Evolutionary conservation across 2,329 filamentous ascomycete genomes (phyloP).

Genomic region (Neonectria sp.): DNA sequence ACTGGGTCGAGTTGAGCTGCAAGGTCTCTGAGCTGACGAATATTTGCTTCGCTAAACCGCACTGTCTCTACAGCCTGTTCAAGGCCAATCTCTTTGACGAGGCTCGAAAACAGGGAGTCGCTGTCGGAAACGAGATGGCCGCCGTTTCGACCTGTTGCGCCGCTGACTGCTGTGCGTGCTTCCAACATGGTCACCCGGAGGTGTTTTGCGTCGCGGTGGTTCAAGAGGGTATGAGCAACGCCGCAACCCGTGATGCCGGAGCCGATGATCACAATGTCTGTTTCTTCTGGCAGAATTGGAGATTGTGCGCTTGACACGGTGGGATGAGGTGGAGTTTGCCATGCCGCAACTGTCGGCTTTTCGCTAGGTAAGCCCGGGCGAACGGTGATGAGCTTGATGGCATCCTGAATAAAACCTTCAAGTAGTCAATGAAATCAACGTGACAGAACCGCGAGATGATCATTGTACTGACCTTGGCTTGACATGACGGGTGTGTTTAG

Average conservation of each 20-base stretch:
- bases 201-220: slow-evolving; percentile 24
- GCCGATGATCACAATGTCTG: slow-evolving; percentile 48
- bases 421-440: slow-evolving; percentile 10
- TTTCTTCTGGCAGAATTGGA: slow-evolving; percentile 22
- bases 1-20: slow-evolving; percentile 14
- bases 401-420: slow-evolving; percentile 29
- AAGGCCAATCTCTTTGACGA: slow-evolving; percentile 49
- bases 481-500: slow-evolving; percentile 3
- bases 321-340: slow-evolving; percentile 39
- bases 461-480: neutral
- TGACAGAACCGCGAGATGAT: neutral
- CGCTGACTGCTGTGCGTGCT: slow-evolving; percentile 46
- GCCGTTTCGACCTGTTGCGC: slow-evolving; percentile 51
- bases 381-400: slow-evolving; percentile 23
- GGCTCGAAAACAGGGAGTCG: slow-evolving; percentile 55
- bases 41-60: slow-evolving; percentile 54
- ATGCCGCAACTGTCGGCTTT: slow-evolving; percentile 28
- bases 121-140: slow-evolving; percentile 50
- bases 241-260: slow-evolving; percentile 50
- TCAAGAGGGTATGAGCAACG: slow-evolving; percentile 43
- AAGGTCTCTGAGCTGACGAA: slow-evolving; percentile 28
- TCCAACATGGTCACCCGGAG: slow-evolving; percentile 46
- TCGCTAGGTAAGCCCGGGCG: slow-evolving; percentile 25
- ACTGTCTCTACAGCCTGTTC: slow-evolving; percentile 59
- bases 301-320: slow-evolving; percentile 44